phyloP scores from a whole-genome alignment of 2,329 filamentous ascomycete species.

The Fusarium sublunatum region DNA sequence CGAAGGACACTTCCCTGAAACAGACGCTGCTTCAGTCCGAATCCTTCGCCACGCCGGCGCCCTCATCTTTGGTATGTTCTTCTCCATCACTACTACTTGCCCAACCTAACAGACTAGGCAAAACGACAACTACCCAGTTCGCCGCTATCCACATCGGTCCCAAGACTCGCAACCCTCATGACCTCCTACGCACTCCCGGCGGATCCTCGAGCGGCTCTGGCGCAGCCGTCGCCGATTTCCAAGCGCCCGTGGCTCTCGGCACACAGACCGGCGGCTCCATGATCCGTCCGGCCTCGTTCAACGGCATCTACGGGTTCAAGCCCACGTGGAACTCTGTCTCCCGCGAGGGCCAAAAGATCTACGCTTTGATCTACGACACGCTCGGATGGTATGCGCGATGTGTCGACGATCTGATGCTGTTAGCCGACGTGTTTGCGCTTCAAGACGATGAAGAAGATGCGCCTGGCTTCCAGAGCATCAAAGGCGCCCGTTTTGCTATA shows the following conservation, averaged over 20 bases:
- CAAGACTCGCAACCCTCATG: slow-evolving; percentile 72
- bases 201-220: slow-evolving; percentile 76
- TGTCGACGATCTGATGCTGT: slow-evolving; percentile 67
- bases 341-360: slow-evolving; percentile 70
- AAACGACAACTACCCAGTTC: slow-evolving; percentile 70
- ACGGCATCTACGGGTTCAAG: slow-evolving; percentile 74
- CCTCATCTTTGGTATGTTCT: slow-evolving; percentile 58
- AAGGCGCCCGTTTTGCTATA: slow-evolving; percentile 66
- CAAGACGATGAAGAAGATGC: slow-evolving; percentile 58
- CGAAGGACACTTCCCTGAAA: slow-evolving; percentile 53
- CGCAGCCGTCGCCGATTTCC: slow-evolving; percentile 73
- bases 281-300: slow-evolving; percentile 73
- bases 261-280: slow-evolving; percentile 75
- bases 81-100: neutral
- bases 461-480: slow-evolving; percentile 52
- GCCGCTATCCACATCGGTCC: slow-evolving; percentile 65
- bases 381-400: slow-evolving; percentile 69
- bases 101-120: slow-evolving; percentile 24
- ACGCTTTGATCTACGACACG: slow-evolving; percentile 70
- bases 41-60: slow-evolving; percentile 67
- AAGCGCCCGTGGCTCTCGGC: slow-evolving; percentile 69
- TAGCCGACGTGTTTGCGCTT: slow-evolving; percentile 66
- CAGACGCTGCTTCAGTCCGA: slow-evolving; percentile 65
- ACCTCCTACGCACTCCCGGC: slow-evolving; percentile 71
- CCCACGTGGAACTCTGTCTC: slow-evolving; percentile 74